A percentile compares a stretch with the other conserved stretches of the same genome.
phyloP scores from a whole-genome alignment of 441 rosid species.

The Theobroma grandiflorum region DNA sequence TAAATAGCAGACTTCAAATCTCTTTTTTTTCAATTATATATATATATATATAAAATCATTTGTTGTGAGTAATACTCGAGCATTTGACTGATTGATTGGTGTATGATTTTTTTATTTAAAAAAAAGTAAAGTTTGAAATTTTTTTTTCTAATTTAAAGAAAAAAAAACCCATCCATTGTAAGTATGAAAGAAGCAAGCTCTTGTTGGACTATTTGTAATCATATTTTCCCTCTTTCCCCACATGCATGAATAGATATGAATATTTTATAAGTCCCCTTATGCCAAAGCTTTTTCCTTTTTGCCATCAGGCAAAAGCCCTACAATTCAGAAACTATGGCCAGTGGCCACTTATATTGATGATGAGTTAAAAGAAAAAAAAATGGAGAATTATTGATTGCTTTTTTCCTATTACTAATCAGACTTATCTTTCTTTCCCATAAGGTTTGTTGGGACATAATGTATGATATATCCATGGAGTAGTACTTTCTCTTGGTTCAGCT shows the following conservation, averaged over 20 bases:
- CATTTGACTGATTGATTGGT: no score
- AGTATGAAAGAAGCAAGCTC: not conserved
- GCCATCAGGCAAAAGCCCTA: conserved; percentile 12
- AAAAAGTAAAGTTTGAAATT: no score
- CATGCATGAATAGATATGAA: not conserved
- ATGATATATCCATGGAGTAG: not conserved
- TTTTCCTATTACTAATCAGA: not conserved
- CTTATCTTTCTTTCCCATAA: not conserved
- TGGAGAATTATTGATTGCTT: not conserved
- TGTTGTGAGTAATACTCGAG: no score
- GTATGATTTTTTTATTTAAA: no score
- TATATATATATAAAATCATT: no score
- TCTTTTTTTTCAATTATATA: no score
- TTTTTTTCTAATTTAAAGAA: no score
- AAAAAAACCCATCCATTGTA: not conserved
- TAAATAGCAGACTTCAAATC: no score
- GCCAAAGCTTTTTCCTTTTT: not conserved
- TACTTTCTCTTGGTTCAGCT: not conserved
- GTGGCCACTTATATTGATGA: not conserved
- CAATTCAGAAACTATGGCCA: conserved; percentile 7
- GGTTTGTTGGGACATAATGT: not conserved
- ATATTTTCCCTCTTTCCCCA: conserved; percentile 4
- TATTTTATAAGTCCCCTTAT: not conserved
- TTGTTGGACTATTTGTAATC: not conserved
- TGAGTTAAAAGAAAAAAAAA: not conserved